Conservation (phyloP, 805 yeast genomes). For the Hanseniaspora nectarophila region DNA sequence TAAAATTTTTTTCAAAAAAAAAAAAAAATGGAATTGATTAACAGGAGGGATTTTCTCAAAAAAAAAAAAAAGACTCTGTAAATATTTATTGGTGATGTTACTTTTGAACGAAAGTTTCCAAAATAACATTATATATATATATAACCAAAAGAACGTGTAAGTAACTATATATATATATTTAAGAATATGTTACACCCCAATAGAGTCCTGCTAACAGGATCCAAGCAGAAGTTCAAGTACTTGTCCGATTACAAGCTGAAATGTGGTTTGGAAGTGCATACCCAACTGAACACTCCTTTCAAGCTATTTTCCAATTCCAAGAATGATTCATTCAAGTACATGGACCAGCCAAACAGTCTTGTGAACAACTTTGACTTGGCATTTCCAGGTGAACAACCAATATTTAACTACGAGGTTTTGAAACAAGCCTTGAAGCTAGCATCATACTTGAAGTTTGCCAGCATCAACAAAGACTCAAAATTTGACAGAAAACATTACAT, state of each 20-base stretch:
- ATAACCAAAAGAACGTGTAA: too few species aligned
- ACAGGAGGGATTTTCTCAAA: too few species aligned
- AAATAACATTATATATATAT: too few species aligned
- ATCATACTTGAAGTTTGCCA: constrained; percentile 46
- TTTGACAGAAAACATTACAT: constrained; percentile 94
- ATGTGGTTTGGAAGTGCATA: constrained; percentile 88
- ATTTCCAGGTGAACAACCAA: constrained; percentile 88
- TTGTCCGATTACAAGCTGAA: constrained; percentile 35
- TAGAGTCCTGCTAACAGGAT: background rate
- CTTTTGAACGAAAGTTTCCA: too few species aligned
- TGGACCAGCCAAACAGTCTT: constrained; percentile 49
- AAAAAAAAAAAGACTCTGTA: too few species aligned
- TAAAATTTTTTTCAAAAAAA: background rate
- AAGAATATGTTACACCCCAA: background rate
- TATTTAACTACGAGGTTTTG: constrained; percentile 61
- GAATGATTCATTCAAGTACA: constrained; percentile 35
- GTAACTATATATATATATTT: background rate
- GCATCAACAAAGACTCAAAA: constrained; percentile 43
- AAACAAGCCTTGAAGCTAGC: constrained; percentile 63
- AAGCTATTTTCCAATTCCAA: constrained; percentile 66
- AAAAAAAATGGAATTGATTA: background rate
- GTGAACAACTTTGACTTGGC: constrained; percentile 74
- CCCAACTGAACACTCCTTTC: constrained; percentile 62
- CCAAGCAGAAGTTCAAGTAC: constrained; percentile 8
- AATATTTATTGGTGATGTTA: too few species aligned